These are phyloP conservation scores for Pisolithus microcarpus DNA, from an alignment of 768 basidiomycete species.

Conservation along the genomic window DNA sequence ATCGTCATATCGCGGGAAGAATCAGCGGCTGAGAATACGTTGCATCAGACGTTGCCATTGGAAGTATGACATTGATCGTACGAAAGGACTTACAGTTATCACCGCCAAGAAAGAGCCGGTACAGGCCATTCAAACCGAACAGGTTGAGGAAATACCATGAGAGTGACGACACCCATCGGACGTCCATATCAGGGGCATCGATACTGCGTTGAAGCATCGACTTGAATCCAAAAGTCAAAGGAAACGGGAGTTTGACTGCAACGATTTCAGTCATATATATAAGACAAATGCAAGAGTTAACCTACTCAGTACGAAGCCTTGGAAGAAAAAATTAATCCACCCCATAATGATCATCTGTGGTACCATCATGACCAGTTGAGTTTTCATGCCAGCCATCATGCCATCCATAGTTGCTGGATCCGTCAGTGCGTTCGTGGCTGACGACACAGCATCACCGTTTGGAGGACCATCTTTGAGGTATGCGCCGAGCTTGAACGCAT, in stretches of 20 bases:
- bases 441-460: conserved; percentile 48
- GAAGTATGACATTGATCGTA: conserved; percentile 1
- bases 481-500: conserved; percentile 64
- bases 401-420: conserved; percentile 94
- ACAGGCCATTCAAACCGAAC: conserved; percentile 94
- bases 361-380: conserved; percentile 99
- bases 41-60: conserved; percentile 9
- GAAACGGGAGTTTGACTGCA: conserved; percentile 92
- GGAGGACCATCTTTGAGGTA: conserved; percentile 85
- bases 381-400: conserved; percentile 99
- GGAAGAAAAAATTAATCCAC: conserved; percentile 99
- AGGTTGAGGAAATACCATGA: conserved; percentile 99
- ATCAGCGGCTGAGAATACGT: conserved; percentile 56
- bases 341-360: conserved; percentile 99
- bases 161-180: conserved; percentile 96
- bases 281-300: conserved; percentile 14
- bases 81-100: conserved; percentile 65
- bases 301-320: conserved; percentile 96
- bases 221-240: conserved; percentile 93
- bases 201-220: conserved; percentile 96
- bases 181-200: conserved; percentile 94
- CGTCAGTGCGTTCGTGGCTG: conserved; percentile 74
- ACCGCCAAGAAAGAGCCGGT: conserved; percentile 84
- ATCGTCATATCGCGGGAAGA: conserved; percentile 67
- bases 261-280: conserved; percentile 1